Evolutionary conservation across 164 flowering plant genomes (phyloP), one percentile per base, ranked within the genome.

Genomic region (Annona squamosa): DNA sequence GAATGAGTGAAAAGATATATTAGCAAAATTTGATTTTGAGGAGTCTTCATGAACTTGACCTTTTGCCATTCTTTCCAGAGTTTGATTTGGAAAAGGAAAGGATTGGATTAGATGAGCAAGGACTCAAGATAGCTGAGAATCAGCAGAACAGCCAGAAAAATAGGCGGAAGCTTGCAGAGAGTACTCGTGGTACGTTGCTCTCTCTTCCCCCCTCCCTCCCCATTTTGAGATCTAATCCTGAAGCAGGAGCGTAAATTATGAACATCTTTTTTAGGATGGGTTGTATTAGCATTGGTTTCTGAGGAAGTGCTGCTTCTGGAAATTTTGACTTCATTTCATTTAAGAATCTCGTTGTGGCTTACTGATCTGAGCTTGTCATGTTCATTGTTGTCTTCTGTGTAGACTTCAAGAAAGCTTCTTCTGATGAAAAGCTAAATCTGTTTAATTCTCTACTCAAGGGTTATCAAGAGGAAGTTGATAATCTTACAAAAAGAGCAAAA

Each of bases 401-500:
- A 95, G 98, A 90, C 81, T 95, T 95, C 82, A 95, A 89, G 87
- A 95, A 90, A 81, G 99, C 99, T 79, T 81, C 97, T 4, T 62
- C 89, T 2, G 98, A 96, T 65, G 98, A 96, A 42, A 96, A 96
- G 86, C 82, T 92, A 77, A 84, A 74, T 73, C 80, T 87, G 80
- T 96, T 96, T 84, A 93, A 87, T 79, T 87, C 99, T 42, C 86
- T 93, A 71, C 97, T 96, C 7, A 96, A 89, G 88, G 92, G 93
- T 44, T 96, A 90, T 75, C 99, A 96, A 82, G 99, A 96, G 78
- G 99, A 96, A 83, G 97, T 96, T 79, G 99, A 96, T 77, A 96
- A 96, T 79, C 87, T 96, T 75, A 96, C 99, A 48, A 96, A 96
- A 82, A 86, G 97, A 81, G 99, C 98, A 42, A 96, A 96, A 73